These are phyloP conservation scores for Actinomortierella wolfii DNA, from an alignment of 371 early-diverging fungal genomes.

Conservation along the genomic window DNA sequence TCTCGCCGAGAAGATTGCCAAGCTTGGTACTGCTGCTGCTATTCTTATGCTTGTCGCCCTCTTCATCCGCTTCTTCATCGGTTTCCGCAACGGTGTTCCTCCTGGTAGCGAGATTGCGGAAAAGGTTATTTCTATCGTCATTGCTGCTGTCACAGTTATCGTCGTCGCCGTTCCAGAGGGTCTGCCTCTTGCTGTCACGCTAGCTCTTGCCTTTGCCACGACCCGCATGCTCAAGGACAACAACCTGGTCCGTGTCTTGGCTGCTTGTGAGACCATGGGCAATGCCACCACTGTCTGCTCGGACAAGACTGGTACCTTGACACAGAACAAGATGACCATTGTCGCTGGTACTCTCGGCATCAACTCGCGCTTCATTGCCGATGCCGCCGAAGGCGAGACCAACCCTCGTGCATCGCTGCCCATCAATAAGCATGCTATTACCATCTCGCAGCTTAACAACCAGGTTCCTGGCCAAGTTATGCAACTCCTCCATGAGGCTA, in stretches of 20 bases:
- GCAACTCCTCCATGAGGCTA: conserved; percentile 62
- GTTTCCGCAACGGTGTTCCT: conserved; percentile 26
- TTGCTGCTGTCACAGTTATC: conserved; percentile 71
- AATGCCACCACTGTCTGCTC: conserved; percentile 91
- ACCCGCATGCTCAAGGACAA: conserved; percentile 90
- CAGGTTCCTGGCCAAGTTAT: conserved; percentile 51
- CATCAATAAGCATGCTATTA: conserved; percentile 48
- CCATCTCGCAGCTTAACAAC: conserved; percentile 49
- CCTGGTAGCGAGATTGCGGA: conserved; percentile 47
- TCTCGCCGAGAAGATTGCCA: conserved; percentile 75
- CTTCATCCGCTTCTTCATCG: conserved; percentile 65
- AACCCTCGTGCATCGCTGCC: conserved; percentile 25
- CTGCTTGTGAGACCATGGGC: conserved; percentile 95
- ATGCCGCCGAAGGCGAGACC: conserved; percentile 25
- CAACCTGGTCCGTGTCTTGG: conserved; percentile 85
- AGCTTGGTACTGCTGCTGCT: conserved; percentile 69
- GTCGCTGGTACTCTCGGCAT: conserved; percentile 71
- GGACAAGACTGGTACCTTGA: conserved; percentile 92
- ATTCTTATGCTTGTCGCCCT: conserved; percentile 69
- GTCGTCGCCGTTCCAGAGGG: conserved; percentile 87
- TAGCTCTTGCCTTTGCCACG: conserved; percentile 80
- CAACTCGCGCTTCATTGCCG: conserved; percentile 43
- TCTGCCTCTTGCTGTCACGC: conserved; percentile 78
- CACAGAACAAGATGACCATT: conserved; percentile 89
- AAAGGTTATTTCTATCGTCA: conserved; percentile 63